These are phyloP conservation scores for Rhizomucor pusillus DNA, from an alignment of 371 early-diverging fungal species.

Conservation along the genomic window DNA sequence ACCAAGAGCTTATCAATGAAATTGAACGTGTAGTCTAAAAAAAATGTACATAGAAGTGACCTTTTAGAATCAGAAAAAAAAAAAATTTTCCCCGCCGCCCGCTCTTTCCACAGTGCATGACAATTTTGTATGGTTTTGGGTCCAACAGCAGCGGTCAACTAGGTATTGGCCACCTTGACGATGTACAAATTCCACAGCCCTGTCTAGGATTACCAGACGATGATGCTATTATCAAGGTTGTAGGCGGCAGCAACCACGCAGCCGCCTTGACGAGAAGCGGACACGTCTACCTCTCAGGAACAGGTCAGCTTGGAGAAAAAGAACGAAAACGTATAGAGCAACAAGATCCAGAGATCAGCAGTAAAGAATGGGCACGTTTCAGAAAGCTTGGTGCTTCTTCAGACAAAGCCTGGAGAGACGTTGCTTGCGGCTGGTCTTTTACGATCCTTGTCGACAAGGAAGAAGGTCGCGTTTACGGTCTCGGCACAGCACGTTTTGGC, in stretches of 20 bases:
- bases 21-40: constrained; percentile 55
- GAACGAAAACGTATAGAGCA: no score
- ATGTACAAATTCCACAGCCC: constrained; percentile 21
- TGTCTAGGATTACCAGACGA: constrained; percentile 27
- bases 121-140: constrained; percentile 51
- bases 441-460: constrained; percentile 38
- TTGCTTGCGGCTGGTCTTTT: constrained; percentile 64
- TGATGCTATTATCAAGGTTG: constrained; percentile 23
- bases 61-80: no score
- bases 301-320: no score
- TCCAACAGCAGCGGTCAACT: constrained; percentile 68
- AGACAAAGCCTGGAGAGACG: constrained; percentile 33
- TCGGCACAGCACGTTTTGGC: constrained; percentile 52
- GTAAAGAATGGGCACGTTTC: not conserved
- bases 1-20: constrained; percentile 67
- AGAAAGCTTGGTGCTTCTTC: constrained; percentile 1
- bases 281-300: constrained; percentile 17
- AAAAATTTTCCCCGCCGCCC: no score
- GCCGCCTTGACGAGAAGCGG: constrained; percentile 42
- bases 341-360: not conserved
- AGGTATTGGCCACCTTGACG: constrained; percentile 51
- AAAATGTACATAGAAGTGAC: not conserved
- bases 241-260: constrained; percentile 69
- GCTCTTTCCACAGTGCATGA: not conserved
- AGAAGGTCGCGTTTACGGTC: constrained; percentile 35